These are phyloP conservation scores for Colletotrichum sp. DNA, from an alignment of 2,329 filamentous ascomycete genomes.

Conservation along the genomic window DNA sequence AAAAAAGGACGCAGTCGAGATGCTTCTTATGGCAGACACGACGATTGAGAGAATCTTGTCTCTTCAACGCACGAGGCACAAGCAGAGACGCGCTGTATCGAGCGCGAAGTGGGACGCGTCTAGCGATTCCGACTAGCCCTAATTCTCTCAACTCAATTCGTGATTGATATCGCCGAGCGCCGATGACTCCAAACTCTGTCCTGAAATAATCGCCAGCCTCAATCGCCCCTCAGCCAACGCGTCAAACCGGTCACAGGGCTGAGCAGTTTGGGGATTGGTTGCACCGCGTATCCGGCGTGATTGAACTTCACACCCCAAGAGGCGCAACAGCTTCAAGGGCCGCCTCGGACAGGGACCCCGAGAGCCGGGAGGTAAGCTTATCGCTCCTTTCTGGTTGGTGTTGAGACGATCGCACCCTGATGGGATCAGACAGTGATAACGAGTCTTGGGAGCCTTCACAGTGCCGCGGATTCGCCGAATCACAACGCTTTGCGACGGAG, in stretches of 20 bases:
- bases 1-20: not conserved
- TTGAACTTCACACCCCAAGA: not conserved
- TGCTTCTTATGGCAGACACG: not conserved
- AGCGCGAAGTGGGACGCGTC: constrained; percentile 13
- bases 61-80: not conserved
- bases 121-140: not conserved
- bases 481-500: not conserved
- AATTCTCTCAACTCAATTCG: not conserved
- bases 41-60: not conserved
- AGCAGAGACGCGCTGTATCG: not conserved
- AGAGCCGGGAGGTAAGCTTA: constrained; percentile 6
- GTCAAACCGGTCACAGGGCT: too few relatives aligned
- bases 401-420: not conserved
- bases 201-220: not conserved
- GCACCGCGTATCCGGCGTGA: not conserved
- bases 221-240: not conserved
- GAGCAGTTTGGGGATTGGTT: not conserved
- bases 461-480: not conserved
- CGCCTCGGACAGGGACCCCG: not conserved
- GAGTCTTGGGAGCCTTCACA: not conserved
- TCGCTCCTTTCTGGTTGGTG: not conserved
- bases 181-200: not conserved
- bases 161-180: not conserved
- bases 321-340: not conserved
- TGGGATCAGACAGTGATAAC: constrained; percentile 1